Conservation (phyloP, 164 flowering plant genomes). For the Cinnamomum chago region DNA sequence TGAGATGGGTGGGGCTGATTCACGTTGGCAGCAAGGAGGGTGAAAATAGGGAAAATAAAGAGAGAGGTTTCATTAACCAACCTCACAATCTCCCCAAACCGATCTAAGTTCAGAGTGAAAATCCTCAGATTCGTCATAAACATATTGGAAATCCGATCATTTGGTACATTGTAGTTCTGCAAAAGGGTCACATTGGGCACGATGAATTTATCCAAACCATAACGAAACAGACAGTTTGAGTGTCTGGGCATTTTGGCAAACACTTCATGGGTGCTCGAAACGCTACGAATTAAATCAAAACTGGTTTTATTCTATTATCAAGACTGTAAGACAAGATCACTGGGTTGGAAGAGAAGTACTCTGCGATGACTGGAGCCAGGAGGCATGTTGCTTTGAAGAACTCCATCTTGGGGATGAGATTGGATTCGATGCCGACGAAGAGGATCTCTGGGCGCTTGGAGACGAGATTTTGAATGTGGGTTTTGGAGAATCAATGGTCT, state of each 20-base stretch:
- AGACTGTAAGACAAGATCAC: conserved; percentile 7
- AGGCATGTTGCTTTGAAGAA: conserved; percentile 14
- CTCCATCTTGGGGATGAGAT: conserved; percentile 22
- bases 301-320: conserved; percentile 11
- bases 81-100: conserved; percentile 9
- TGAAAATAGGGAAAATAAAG: too few species aligned
- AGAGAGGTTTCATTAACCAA: conserved; percentile 4
- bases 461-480: conserved; percentile 13
- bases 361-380: conserved; percentile 7
- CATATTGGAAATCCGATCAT: conserved; percentile 3
- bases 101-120: background rate
- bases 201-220: background rate
- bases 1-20: too few species aligned
- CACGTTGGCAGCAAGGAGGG: too few species aligned
- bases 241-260: background rate
- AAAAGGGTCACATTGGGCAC: conserved; percentile 12
- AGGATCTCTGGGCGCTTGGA: background rate
- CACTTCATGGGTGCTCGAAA: background rate
- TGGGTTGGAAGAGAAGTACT: conserved; percentile 3
- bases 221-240: background rate
- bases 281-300: conserved; percentile 1
- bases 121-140: background rate
- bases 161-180: conserved; percentile 16
- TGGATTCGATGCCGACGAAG: background rate
- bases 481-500: conserved; percentile 3